Base-by-base conservation (phyloP, 2,329 filamentous ascomycete genomes). In the Claviceps citrina region DNA sequence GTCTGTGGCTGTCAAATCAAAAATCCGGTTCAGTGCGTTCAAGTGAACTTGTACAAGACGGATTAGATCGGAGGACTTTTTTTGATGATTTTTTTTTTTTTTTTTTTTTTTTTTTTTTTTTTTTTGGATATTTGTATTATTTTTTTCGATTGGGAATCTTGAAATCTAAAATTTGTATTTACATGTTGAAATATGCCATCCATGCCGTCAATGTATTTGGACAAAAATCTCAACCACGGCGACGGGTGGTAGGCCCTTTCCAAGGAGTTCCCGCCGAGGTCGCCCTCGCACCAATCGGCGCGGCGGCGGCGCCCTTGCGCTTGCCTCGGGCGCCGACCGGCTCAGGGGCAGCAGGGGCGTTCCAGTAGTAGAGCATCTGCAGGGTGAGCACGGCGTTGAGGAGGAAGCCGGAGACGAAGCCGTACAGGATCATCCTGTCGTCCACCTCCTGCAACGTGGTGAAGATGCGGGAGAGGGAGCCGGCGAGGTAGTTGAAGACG, bases 311-410 rank as follows among this genome's bases (percentile, higher is more conserved):
- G 18, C 8, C 57, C 52, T 61, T 63, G 41, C 55, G 56, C 56
- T 68, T 68, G 41, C 56, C 58, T 51, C 62, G 60, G 32, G 56
- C 56, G 59, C 55, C 12, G 70, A 66, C 8, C n/a, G n/a, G n/a
- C n/a, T n/a, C n/a, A n/a, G n/a, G n/a, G n/a, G n/a, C n/a, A n/a
- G n/a, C n/a, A n/a, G 72, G 71, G 7, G 69, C 64, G 54, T 95
- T 94, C 91, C 91, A 98, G 69, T 96, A 96, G 64, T 87, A 93
- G 22, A 93, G 57, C 81, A 98, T 91, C 67, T 98, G 91, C 30
- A 71, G 63, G 12, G 87, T 87, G 43, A 98, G 70, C 42, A 98
- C 72, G 43, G 78, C 69, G 62, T 98, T 98, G 51, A 98, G 74
- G n/a, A 69, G 64, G 58, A 95, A 95, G 22, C 86, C 91, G 7